A percentile compares a stretch with the other conserved stretches of the same genome.
These are phyloP conservation scores for Nymphaea colorata DNA, from an alignment of 164 flowering plant species.

Conservation along the genomic window DNA sequence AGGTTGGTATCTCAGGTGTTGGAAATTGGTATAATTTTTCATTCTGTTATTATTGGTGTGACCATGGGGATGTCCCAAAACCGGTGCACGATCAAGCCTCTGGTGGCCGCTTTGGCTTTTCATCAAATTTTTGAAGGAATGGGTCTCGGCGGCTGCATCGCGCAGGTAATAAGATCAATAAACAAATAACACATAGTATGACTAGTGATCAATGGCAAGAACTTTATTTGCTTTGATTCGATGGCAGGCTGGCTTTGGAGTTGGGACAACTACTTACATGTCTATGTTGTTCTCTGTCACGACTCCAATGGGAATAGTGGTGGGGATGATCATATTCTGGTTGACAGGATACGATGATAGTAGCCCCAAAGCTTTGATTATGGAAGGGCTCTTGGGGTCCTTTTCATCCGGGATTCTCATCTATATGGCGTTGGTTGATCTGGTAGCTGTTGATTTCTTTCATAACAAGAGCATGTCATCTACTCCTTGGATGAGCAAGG, in stretches of 20 bases:
- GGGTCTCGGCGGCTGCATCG: constrained; percentile 88
- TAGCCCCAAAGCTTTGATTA: constrained; percentile 41
- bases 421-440: constrained; percentile 78
- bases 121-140: constrained; percentile 79
- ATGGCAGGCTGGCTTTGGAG: constrained; percentile 50
- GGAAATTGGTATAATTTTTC: constrained; percentile 73
- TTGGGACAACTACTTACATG: constrained; percentile 56
- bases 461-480: constrained; percentile 59
- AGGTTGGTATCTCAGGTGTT: constrained; percentile 60
- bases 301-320: constrained; percentile 56
- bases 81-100: constrained; percentile 56
- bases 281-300: constrained; percentile 69
- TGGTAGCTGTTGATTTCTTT: constrained; percentile 60
- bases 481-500: constrained; percentile 30
- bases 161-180: constrained; percentile 38
- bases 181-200: not conserved
- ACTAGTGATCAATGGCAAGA: not conserved
- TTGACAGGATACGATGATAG: constrained; percentile 57
- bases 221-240: not conserved
- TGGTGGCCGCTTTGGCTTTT: constrained; percentile 60
- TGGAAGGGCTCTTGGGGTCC: constrained; percentile 60
- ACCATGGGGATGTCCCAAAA: constrained; percentile 83
- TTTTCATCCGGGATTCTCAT: constrained; percentile 57
- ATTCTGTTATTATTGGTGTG: constrained; percentile 64
- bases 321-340: constrained; percentile 52